These are phyloP conservation scores for Tetracentron sinense DNA, from an alignment of 164 flowering plant species.

Conservation along the genomic window DNA sequence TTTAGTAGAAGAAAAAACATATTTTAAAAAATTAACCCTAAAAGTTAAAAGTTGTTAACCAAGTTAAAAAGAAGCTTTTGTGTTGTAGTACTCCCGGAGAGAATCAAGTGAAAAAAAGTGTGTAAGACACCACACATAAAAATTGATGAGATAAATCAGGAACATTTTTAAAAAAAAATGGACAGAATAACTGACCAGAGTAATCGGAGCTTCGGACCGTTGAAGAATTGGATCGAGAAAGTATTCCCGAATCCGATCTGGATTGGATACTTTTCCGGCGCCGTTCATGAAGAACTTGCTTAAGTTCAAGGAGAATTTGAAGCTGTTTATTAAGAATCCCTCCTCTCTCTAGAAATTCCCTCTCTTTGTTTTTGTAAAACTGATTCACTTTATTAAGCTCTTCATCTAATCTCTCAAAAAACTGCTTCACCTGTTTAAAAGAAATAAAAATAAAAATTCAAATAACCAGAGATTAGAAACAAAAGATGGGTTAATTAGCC, in stretches of 20 bases:
- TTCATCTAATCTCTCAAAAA: constrained; percentile 64
- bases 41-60: too few relatives aligned
- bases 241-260: constrained; percentile 12
- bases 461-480: too few relatives aligned
- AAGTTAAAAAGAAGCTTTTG: too few relatives aligned
- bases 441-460: too few relatives aligned
- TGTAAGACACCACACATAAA: too few relatives aligned
- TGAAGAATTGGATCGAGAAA: constrained; percentile 41
- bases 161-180: too few relatives aligned
- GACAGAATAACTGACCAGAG: constrained; percentile 37
- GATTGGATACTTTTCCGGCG: constrained; percentile 32
- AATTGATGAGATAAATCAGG: too few relatives aligned
- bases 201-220: constrained; percentile 41
- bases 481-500: not conserved
- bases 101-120: too few relatives aligned
- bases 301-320: constrained; percentile 57
- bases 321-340: constrained; percentile 72
- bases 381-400: constrained; percentile 78
- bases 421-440: constrained; percentile 46
- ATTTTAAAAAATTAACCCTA: too few relatives aligned
- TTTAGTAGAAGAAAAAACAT: too few relatives aligned
- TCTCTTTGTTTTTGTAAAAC: constrained; percentile 60
- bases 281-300: constrained; percentile 51
- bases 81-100: too few relatives aligned
- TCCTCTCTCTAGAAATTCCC: constrained; percentile 72